Percentiles rank a stretch among this genome's conserved stretches.
These are phyloP conservation scores for Platismatia glauca DNA, from an alignment of 495 filamentous ascomycete species.

Conservation along the genomic window DNA sequence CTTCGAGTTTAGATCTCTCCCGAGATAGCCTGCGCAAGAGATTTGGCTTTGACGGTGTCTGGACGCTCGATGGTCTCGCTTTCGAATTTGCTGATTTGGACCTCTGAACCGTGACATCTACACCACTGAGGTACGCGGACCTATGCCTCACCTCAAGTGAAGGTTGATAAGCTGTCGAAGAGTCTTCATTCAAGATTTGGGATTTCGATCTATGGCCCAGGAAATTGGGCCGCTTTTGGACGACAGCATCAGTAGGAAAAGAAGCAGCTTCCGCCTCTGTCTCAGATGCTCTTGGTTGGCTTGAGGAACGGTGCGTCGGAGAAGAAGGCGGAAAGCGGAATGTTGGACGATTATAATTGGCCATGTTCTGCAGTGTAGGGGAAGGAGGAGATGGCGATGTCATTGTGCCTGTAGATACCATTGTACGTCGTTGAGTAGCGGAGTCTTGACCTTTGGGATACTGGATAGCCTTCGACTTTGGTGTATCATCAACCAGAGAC, in stretches of 20 bases:
- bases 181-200: slow-evolving; percentile 37
- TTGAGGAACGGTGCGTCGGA: slow-evolving; percentile 46
- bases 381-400: slow-evolving; percentile 66
- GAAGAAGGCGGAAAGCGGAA: slow-evolving; percentile 53
- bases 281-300: slow-evolving; percentile 38
- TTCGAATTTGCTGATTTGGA: slow-evolving; percentile 57
- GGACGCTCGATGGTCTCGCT: slow-evolving; percentile 63
- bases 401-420: slow-evolving; percentile 94
- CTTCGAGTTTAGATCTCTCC: slow-evolving; percentile 10
- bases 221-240: slow-evolving; percentile 31
- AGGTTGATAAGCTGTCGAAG: slow-evolving; percentile 53
- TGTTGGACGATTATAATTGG: slow-evolving; percentile 40
- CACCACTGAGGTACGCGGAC: slow-evolving; percentile 40
- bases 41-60: slow-evolving; percentile 70
- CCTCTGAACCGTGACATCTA: slow-evolving; percentile 46
- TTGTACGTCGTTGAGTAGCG: slow-evolving; percentile 50
- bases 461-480: slow-evolving; percentile 22
- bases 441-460: slow-evolving; percentile 39
- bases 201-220: slow-evolving; percentile 45
- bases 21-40: slow-evolving; percentile 32
- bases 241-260: slow-evolving; percentile 19
- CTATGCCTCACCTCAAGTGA: slow-evolving; percentile 54
- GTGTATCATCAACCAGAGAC: background rate
- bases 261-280: slow-evolving; percentile 21
- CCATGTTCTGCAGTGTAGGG: slow-evolving; percentile 35